phyloP scores from a whole-genome alignment of 768 basidiomycete species.

The Tulasnella sp. region DNA sequence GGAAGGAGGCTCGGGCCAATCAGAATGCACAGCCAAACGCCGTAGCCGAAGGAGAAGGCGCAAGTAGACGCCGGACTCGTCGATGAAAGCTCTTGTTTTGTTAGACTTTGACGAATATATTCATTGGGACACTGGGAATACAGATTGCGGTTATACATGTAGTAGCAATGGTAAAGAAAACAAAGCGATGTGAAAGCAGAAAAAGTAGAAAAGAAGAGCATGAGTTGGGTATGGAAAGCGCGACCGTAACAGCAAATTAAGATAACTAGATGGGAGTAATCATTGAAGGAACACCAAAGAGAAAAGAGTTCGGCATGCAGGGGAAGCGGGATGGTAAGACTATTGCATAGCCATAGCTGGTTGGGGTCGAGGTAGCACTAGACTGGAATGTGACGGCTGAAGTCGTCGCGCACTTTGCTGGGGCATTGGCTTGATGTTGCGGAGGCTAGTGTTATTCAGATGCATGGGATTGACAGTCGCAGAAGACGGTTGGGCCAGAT shows the following conservation, averaged over 20 bases:
- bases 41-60: not conserved
- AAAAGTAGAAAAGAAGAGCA: not conserved
- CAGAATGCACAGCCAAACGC: not conserved
- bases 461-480: not conserved
- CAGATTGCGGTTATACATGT: constrained; percentile 1
- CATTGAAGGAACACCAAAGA: not conserved
- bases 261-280: not conserved
- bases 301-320: not conserved
- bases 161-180: not conserved
- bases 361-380: not conserved
- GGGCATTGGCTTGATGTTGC: constrained; percentile 3
- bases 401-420: not conserved
- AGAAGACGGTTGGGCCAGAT: not conserved
- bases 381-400: not conserved
- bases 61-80: constrained; percentile 7
- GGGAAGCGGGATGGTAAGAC: not conserved
- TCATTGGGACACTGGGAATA: not conserved
- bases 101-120: not conserved
- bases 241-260: not conserved
- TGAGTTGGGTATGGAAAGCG: not conserved
- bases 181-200: not conserved
- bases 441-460: not conserved
- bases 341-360: not conserved
- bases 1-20: constrained; percentile 20
- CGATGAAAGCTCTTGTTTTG: not conserved